phyloP scores from a whole-genome alignment of 1,284 basidiomycete species.

The Trichosporon sp. region DNA sequence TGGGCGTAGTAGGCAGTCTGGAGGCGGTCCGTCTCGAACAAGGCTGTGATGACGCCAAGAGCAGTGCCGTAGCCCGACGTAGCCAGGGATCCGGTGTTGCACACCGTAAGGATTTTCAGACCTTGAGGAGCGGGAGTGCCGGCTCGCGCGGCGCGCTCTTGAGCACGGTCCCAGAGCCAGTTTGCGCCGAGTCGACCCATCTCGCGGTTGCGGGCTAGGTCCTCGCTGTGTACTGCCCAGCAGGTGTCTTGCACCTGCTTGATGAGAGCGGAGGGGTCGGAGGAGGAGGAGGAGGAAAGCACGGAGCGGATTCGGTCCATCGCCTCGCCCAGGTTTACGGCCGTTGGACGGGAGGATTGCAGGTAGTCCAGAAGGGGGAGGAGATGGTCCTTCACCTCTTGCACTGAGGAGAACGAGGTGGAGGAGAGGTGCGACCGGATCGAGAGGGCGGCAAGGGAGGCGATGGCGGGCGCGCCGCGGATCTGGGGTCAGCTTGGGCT shows the following conservation, averaged over 20 bases:
- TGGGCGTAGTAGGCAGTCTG: slow-evolving; percentile 82
- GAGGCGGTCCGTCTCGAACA: slow-evolving; percentile 69
- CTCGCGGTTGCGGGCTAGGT: slow-evolving; percentile 70
- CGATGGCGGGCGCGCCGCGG: slow-evolving; percentile 89
- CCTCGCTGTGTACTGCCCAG: slow-evolving; percentile 65
- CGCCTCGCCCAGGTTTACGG: slow-evolving; percentile 83
- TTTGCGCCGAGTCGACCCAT: slow-evolving; percentile 78
- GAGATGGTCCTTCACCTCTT: slow-evolving; percentile 24
- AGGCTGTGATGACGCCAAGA: slow-evolving; percentile 81
- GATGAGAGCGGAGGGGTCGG: slow-evolving; percentile 51
- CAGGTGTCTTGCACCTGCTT: slow-evolving; percentile 55
- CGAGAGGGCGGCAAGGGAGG: slow-evolving; percentile 75
- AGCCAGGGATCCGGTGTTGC: slow-evolving; percentile 87
- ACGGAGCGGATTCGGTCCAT: slow-evolving; percentile 60
- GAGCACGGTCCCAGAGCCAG: slow-evolving; percentile 77
- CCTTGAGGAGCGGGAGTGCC: too few species aligned
- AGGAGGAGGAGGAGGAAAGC: slow-evolving; percentile 22
- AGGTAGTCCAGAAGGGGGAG: slow-evolving; percentile 62
- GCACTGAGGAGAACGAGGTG: slow-evolving; percentile 25
- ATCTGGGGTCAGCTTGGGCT: slow-evolving; percentile 52
- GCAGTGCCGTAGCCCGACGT: slow-evolving; percentile 92
- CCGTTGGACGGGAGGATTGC: slow-evolving; percentile 81
- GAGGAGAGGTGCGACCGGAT: slow-evolving; percentile 56
- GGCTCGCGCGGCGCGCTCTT: too few species aligned
- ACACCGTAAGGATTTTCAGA: slow-evolving; percentile 83